These are phyloP conservation scores for Phylloporus arenicola DNA, from an alignment of 768 basidiomycete genomes.

Conservation along the genomic window DNA sequence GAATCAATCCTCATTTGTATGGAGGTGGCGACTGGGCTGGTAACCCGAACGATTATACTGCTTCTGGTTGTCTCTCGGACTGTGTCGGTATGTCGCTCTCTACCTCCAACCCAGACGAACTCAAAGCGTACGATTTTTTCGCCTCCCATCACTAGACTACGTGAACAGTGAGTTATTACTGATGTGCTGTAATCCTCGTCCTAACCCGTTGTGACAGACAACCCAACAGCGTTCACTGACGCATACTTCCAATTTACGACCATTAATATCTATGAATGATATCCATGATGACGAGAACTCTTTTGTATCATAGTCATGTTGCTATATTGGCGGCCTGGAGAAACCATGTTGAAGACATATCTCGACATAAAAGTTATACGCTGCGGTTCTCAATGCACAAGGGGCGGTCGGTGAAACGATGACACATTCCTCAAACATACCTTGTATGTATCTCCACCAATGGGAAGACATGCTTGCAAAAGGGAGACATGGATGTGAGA, in stretches of 20 bases:
- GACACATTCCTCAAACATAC: no score
- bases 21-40: conserved; percentile 31
- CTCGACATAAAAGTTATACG: no score
- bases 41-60: conserved; percentile 18
- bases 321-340: not conserved
- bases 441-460: no score
- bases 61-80: conserved; percentile 29
- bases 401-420: no score
- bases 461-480: no score
- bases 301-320: not conserved
- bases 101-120: not conserved
- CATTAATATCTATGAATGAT: conserved; percentile 32
- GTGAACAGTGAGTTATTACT: conserved; percentile 19
- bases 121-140: not conserved
- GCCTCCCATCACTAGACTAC: conserved; percentile 16
- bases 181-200: not conserved
- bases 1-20: not conserved
- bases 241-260: conserved; percentile 40
- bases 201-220: conserved; percentile 15
- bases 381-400: no score
- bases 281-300: not conserved
- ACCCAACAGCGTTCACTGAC: conserved; percentile 36
- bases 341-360: not conserved
- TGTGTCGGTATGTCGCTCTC: conserved; percentile 21
- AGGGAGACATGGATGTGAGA: no score